These are phyloP conservation scores for Diplocarpon rosae DNA, from an alignment of 2,329 filamentous ascomycete species.

Conservation along the genomic window DNA sequence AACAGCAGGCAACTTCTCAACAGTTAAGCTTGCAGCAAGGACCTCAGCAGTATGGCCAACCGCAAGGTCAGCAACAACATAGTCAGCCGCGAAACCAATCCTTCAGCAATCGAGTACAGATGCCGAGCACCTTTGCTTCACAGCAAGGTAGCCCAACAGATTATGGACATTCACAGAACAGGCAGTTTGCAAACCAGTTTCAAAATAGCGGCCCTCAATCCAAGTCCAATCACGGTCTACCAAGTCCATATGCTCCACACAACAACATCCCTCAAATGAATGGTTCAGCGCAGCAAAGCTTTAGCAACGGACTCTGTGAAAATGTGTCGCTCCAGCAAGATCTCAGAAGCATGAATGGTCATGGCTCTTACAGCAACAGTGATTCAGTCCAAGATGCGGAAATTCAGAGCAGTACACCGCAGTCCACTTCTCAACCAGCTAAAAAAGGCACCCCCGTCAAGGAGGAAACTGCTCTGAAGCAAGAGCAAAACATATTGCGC, in stretches of 20 bases:
- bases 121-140: conserved; percentile 4
- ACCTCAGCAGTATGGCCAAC: conserved; percentile 6
- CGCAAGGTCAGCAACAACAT: conserved; percentile 3
- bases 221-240: conserved; percentile 1
- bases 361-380: conserved; percentile 21
- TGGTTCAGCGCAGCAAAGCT: conserved; percentile 5
- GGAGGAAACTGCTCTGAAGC: too few relatives aligned
- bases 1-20: not conserved
- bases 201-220: conserved; percentile 1
- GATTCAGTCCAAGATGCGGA: conserved; percentile 7
- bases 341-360: conserved; percentile 23
- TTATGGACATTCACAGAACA: conserved; percentile 10
- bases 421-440: not conserved
- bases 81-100: conserved; percentile 4
- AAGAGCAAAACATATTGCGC: not conserved
- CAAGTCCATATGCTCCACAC: conserved; percentile 2
- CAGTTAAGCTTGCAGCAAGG: conserved; percentile 1
- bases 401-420: conserved; percentile 3
- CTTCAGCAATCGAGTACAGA: conserved; percentile 1
- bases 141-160: conserved; percentile 9
- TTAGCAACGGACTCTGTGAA: conserved; percentile 6
- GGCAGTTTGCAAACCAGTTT: not conserved
- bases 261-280: conserved; percentile 1
- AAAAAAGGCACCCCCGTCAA: not conserved
- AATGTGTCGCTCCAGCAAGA: conserved; percentile 20